phyloP scores from a whole-genome alignment of 768 basidiomycete species.

The Suillus hirtellus region DNA sequence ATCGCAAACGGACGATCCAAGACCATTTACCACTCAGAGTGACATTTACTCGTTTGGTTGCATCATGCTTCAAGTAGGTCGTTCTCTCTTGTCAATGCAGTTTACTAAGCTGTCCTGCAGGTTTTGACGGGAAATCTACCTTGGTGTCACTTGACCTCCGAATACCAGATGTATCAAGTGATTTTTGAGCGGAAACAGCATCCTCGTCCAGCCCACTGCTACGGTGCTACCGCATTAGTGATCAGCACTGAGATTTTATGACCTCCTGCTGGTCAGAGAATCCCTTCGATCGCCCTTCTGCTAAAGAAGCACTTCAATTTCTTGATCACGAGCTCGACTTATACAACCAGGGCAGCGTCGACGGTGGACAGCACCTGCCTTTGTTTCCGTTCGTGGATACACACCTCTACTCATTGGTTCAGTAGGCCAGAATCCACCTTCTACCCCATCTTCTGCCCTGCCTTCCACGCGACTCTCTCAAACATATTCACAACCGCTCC shows the following conservation, averaged over 20 bases:
- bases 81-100: neutral
- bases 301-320: neutral
- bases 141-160: neutral
- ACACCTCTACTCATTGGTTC: neutral
- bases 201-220: neutral
- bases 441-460: no score
- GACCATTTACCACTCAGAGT: constrained; percentile 16
- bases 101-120: neutral
- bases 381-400: neutral
- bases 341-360: neutral
- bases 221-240: neutral
- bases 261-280: neutral
- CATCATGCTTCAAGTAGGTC: constrained; percentile 25
- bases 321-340: neutral
- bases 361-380: neutral
- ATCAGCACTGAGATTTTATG: neutral
- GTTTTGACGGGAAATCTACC: neutral
- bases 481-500: no score
- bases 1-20: no score
- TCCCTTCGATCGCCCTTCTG: neutral
- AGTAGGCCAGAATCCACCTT: neutral
- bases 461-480: no score
- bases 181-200: neutral
- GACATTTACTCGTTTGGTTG: constrained; percentile 48
- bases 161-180: neutral